Percentiles rank a stretch among this genome's conserved stretches.
Conservation (phyloP, 1,139 yeast genomes). For the Nakaseomyces kungkrabaensis region DNA sequence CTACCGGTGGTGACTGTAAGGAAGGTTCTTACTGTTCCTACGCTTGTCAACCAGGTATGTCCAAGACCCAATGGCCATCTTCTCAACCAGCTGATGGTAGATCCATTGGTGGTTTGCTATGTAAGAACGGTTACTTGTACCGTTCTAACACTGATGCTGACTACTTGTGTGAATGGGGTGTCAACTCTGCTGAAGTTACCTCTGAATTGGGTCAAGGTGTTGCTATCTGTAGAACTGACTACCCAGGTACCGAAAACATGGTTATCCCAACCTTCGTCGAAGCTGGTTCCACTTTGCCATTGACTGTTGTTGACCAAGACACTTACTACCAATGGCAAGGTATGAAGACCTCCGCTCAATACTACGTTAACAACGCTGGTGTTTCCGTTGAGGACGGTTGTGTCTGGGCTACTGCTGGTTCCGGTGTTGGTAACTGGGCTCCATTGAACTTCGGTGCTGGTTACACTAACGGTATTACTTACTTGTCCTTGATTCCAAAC, state of each 20-base stretch:
- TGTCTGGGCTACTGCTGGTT: conserved; percentile 74
- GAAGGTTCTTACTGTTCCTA: conserved; percentile 74
- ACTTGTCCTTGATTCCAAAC: conserved; percentile 87
- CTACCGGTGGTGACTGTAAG: conserved; percentile 54
- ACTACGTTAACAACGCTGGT: conserved; percentile 95
- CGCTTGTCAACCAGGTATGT: conserved; percentile 83
- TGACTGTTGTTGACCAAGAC: conserved; percentile 70
- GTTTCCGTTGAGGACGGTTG: conserved; percentile 81
- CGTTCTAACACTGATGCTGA: conserved; percentile 45
- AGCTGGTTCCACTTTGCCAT: conserved; percentile 47
- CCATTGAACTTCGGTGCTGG: conserved; percentile 94
- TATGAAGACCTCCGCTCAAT: conserved; percentile 79
- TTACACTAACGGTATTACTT: conserved; percentile 61
- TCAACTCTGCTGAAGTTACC: conserved; percentile 47
- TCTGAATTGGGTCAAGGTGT: conserved; percentile 46
- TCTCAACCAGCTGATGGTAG: conserved; percentile 61
- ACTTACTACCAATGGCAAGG: conserved; percentile 77
- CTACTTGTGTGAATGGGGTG: conserved; percentile 70
- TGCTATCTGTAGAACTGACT: conserved; percentile 74
- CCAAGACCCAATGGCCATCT: conserved; percentile 78
- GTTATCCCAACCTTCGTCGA: conserved; percentile 62
- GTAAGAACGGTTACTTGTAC: conserved; percentile 60
- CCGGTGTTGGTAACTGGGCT: conserved; percentile 94
- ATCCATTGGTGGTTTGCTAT: conserved; percentile 66
- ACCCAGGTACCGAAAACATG: conserved; percentile 84